Percentiles rank a stretch among this genome's conserved stretches.
Conservation (phyloP, 2,329 filamentous ascomycete species). For the Colletotrichum tabaci region DNA sequence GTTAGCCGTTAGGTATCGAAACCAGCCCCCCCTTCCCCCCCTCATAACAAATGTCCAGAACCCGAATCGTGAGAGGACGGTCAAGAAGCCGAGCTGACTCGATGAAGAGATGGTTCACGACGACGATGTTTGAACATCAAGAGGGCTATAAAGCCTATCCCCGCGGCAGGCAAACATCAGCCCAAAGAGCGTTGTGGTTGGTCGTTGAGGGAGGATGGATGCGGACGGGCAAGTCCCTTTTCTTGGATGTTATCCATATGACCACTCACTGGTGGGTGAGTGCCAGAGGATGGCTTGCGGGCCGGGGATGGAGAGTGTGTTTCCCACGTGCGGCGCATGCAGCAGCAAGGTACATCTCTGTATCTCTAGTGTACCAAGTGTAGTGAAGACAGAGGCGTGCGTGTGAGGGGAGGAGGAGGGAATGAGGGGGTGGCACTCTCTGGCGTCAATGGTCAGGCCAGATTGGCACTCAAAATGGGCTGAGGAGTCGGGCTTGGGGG, state of each 20-base stretch:
- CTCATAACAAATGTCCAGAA: not conserved
- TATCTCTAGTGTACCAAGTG: not conserved
- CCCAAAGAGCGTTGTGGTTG: slow-evolving; percentile 2
- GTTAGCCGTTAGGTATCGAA: not conserved
- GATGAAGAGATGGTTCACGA: not conserved
- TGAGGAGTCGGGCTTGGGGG: slow-evolving; percentile 18
- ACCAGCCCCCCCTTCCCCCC: not conserved
- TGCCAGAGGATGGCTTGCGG: slow-evolving; percentile 16
- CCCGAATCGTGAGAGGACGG: slow-evolving; percentile 2
- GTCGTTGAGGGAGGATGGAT: not conserved
- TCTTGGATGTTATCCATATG: slow-evolving; percentile 20
- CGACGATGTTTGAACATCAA: not conserved
- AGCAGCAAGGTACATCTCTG: slow-evolving; percentile 12
- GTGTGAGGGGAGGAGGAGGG: not conserved
- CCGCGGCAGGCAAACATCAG: slow-evolving; percentile 13
- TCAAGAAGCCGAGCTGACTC: not conserved
- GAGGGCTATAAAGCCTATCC: not conserved
- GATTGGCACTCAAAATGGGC: slow-evolving; percentile 31
- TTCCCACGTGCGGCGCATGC: slow-evolving; percentile 41
- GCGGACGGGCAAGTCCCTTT: slow-evolving; percentile 20
- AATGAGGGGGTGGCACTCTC: slow-evolving; percentile 30
- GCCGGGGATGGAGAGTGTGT: slow-evolving; percentile 16
- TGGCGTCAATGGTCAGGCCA: slow-evolving; percentile 24
- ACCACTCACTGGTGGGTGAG: slow-evolving; percentile 1
- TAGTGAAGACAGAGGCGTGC: not conserved